Percentiles rank a stretch among this genome's conserved stretches.
Evolutionary conservation across 345 rosid species (phyloP).

Genomic region (Odontarrhena argentea): DNA sequence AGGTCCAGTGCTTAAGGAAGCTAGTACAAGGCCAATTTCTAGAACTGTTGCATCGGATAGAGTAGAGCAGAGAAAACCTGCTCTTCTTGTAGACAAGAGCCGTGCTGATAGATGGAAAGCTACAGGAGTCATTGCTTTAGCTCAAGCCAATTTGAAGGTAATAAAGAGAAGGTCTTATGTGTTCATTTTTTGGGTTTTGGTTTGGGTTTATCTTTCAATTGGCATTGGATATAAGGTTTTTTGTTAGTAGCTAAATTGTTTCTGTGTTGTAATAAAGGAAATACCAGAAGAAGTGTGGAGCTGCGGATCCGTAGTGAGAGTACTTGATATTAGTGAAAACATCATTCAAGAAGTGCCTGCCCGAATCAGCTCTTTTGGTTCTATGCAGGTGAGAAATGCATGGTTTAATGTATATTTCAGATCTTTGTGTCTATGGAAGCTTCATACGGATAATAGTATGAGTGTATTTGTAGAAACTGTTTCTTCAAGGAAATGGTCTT

Average conservation of each 20-base stretch:
- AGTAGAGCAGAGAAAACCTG: constrained; percentile 32
- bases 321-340: constrained; percentile 71
- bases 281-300: constrained; percentile 84
- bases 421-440: neutral
- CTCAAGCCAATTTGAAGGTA: constrained; percentile 76
- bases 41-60: constrained; percentile 44
- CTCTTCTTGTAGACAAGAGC: constrained; percentile 49
- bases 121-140: constrained; percentile 73
- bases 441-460: neutral
- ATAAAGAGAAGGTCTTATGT: constrained; percentile 15
- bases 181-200: neutral
- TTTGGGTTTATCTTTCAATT: constrained; percentile 13
- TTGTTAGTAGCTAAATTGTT: constrained; percentile 2
- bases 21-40: constrained; percentile 52
- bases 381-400: constrained; percentile 40
- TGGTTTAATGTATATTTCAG: constrained; percentile 1
- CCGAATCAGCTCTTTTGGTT: constrained; percentile 54
- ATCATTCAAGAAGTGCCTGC: constrained; percentile 55
- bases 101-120: constrained; percentile 67
- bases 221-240: neutral
- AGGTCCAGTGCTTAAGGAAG: constrained; percentile 73
- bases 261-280: constrained; percentile 43
- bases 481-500: constrained; percentile 64
- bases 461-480: constrained; percentile 60
- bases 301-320: constrained; percentile 60